phyloP scores from a whole-genome alignment of 1,284 basidiomycete genomes.

The Ustilago hordei region DNA sequence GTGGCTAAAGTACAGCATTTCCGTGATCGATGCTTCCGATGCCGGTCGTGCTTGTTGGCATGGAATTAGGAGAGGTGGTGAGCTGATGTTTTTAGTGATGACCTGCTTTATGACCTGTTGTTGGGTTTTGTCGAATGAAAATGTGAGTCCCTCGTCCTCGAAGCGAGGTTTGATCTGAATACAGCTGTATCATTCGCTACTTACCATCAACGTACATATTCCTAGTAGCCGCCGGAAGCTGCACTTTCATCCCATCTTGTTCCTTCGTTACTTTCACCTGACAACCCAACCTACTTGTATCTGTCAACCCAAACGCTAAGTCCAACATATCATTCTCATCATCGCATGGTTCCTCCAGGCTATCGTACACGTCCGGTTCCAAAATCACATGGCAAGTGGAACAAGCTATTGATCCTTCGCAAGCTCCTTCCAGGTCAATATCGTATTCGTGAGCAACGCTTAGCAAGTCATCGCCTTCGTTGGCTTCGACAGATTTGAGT shows the following conservation, averaged over 20 bases:
- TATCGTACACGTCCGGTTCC: conserved; percentile 83
- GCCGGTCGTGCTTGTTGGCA: background rate
- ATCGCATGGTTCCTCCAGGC: conserved; percentile 89
- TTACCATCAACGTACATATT: conserved; percentile 94
- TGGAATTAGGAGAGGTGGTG: background rate
- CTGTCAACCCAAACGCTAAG: conserved; percentile 95
- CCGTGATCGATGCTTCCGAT: background rate
- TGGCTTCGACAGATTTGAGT: conserved; percentile 89
- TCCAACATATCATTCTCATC: conserved; percentile 95
- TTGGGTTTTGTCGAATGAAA: background rate
- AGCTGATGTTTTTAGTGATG: conserved; percentile 27
- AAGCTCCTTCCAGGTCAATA: conserved; percentile 94
- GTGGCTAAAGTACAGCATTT: background rate
- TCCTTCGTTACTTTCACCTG: conserved; percentile 87
- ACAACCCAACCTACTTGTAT: conserved; percentile 77
- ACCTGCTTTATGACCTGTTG: conserved; percentile 49
- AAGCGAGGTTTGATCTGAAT: too few species aligned
- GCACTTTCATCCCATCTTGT: conserved; percentile 87
- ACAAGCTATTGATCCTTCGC: conserved; percentile 95
- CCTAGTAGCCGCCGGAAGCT: conserved; percentile 88
- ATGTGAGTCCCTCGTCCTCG: background rate
- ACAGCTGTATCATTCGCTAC: conserved; percentile 6
- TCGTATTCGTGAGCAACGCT: conserved; percentile 94
- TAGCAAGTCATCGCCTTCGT: conserved; percentile 92
- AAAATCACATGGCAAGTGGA: conserved; percentile 98